A percentile compares a stretch with the other conserved stretches of the same genome.
phyloP scores from a whole-genome alignment of 2,329 filamentous ascomycete species.

The Beauveria medogensis region DNA sequence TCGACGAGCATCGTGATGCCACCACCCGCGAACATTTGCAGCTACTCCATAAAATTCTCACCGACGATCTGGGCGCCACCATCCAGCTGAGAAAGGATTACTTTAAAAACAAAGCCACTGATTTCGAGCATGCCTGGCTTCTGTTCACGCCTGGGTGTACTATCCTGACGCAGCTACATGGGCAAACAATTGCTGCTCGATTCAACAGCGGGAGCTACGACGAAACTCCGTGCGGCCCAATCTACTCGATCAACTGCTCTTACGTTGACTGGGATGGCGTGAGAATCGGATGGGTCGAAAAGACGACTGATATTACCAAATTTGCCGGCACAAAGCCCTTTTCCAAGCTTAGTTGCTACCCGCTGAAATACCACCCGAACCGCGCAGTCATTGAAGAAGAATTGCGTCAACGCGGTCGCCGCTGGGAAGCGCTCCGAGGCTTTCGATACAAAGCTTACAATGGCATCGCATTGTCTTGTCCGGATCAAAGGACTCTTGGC shows the following conservation, averaged over 20 bases:
- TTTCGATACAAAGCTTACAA: slow-evolving; percentile 77
- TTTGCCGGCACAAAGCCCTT: slow-evolving; percentile 82
- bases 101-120: slow-evolving; percentile 69
- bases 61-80: not conserved
- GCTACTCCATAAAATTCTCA: slow-evolving; percentile 61
- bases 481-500: slow-evolving; percentile 67
- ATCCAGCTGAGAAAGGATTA: slow-evolving; percentile 58
- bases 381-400: slow-evolving; percentile 54
- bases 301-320: slow-evolving; percentile 58
- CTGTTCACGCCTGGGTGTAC: slow-evolving; percentile 82
- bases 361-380: slow-evolving; percentile 71
- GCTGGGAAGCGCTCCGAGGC: slow-evolving; percentile 71
- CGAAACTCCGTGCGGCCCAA: slow-evolving; percentile 62
- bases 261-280: slow-evolving; percentile 89
- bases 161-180: slow-evolving; percentile 69
- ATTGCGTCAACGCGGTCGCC: slow-evolving; percentile 74
- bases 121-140: slow-evolving; percentile 81
- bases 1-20: slow-evolving; percentile 32
- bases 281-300: slow-evolving; percentile 66
- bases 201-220: slow-evolving; percentile 72
- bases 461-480: slow-evolving; percentile 56
- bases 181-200: slow-evolving; percentile 64
- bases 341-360: slow-evolving; percentile 66
- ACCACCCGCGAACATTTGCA: slow-evolving; percentile 48
- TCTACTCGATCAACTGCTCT: slow-evolving; percentile 67